Evolutionary conservation across 2,329 filamentous ascomycete species (phyloP), one percentile per base, ranked within the genome.

Genomic region (Aspergillus fructus): DNA sequence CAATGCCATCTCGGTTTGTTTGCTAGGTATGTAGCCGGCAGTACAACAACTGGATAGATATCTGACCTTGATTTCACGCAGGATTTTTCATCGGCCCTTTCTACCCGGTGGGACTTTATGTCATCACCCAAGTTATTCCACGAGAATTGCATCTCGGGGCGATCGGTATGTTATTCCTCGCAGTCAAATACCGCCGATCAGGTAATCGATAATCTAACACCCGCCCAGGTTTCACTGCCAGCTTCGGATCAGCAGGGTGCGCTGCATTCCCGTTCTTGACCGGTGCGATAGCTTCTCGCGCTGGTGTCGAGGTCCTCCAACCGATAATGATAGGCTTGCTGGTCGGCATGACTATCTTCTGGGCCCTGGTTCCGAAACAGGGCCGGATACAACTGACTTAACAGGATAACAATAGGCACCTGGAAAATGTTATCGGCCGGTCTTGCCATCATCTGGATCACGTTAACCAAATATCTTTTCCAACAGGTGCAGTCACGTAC

Each of bases 21-120:
- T 67, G 30, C 43, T 67, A 49, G 65, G 65, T 67, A 51, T 19
- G 62, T 52, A 30, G 6, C 27, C 43, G 12, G 15, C 27, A 23
- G 15, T n/a, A 6, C 43, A 46, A 40, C 17, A 30, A 17, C 23
- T 41, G 15, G 15, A 17, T 4, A 9, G 2, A 42, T 40, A 23
- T 27, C 33, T 58, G 34, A 61, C 40, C 24, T 39, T 24, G 3
- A 13, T 9, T n/a, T n/a, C 33, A 33, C 37, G 21, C 33, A 67
- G 65, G 65, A n/a, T 67, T 67, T 40, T 65, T 67, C 51, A 66
- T 66, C 37, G 65, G 65, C n/a, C 65, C 65, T 9, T 64, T 66
- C 47, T 67, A 67, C 54, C 65, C 65, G 19, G 65, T 67, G 30
- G 64, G 65, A 3, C 55, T 67, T 3, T 67, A 65, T 39, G 56